A percentile compares a stretch with the other conserved stretches of the same genome.
Evolutionary conservation across 805 yeast genomes (phyloP).

Genomic region (Kodamaea hsintzibuensis): DNA sequence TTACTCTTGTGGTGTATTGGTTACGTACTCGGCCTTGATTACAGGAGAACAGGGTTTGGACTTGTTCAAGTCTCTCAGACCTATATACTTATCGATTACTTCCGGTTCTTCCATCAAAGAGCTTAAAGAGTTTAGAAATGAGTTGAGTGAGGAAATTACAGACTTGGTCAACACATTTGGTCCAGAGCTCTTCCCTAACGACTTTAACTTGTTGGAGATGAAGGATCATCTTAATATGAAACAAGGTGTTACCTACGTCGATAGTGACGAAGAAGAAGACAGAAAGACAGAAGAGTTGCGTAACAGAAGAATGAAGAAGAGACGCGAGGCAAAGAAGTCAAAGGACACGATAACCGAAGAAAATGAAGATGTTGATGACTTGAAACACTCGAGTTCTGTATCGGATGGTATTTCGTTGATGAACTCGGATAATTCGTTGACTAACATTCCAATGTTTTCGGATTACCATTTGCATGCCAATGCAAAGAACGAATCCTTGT

Average conservation of each 20-base stretch:
- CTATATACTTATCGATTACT: conserved; percentile 67
- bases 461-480: conserved; percentile 45
- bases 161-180: conserved; percentile 79
- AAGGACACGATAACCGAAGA: conserved; percentile 10
- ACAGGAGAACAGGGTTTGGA: conserved; percentile 96
- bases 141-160: conserved; percentile 72
- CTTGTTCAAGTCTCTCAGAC: conserved; percentile 76
- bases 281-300: conserved; percentile 48
- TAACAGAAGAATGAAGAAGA: conserved; percentile 38
- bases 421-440: conserved; percentile 59
- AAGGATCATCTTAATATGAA: conserved; percentile 37
- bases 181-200: conserved; percentile 77
- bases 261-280: conserved; percentile 53
- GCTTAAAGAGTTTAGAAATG: conserved; percentile 60
- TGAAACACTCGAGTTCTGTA: conserved; percentile 37
- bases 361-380: conserved; percentile 8
- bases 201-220: conserved; percentile 61
- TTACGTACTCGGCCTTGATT: conserved; percentile 87
- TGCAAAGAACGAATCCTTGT: conserved; percentile 23
- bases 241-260: conserved; percentile 29
- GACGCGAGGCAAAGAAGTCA: conserved; percentile 21
- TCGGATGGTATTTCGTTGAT: conserved; percentile 65
- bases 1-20: conserved; percentile 64
- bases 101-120: conserved; percentile 57
- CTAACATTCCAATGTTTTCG: conserved; percentile 65